phyloP scores from a whole-genome alignment of 208 protist species.

The Angomonas deanei region DNA sequence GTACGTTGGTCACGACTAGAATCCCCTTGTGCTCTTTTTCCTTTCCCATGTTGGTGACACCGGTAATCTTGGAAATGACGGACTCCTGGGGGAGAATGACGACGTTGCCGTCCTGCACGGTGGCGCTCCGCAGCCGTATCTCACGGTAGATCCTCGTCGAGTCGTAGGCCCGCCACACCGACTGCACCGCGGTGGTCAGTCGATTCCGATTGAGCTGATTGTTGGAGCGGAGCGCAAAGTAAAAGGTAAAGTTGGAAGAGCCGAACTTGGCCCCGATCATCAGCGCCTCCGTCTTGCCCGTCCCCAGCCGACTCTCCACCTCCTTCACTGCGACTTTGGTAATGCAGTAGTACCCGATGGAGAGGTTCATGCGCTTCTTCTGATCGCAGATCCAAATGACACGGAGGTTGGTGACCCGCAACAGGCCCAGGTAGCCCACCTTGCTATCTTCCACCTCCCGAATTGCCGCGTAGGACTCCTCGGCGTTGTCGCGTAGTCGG shows the following conservation, averaged over 20 bases:
- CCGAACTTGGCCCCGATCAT: slow-evolving; percentile 85
- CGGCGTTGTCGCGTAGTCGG: slow-evolving; percentile 54
- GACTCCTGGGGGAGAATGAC: slow-evolving; percentile 83
- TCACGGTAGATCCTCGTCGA: slow-evolving; percentile 92
- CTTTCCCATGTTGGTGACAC: slow-evolving; percentile 91
- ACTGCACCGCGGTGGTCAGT: slow-evolving; percentile 20
- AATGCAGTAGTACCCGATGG: slow-evolving; percentile 90
- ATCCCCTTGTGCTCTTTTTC: slow-evolving; percentile 89
- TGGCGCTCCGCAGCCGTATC: slow-evolving; percentile 88
- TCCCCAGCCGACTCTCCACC: slow-evolving; percentile 56
- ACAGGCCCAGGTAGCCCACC: slow-evolving; percentile 82
- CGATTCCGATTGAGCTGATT: slow-evolving; percentile 3
- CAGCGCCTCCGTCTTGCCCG: slow-evolving; percentile 23
- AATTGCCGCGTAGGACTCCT: slow-evolving; percentile 79
- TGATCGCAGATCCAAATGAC: slow-evolving; percentile 85
- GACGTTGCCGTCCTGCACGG: slow-evolving; percentile 85
- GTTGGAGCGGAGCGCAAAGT: slow-evolving; percentile 73
- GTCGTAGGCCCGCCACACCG: slow-evolving; percentile 91
- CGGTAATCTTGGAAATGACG: slow-evolving; percentile 71
- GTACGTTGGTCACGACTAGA: slow-evolving; percentile 93
- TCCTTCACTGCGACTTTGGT: slow-evolving; percentile 83
- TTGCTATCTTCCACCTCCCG: slow-evolving; percentile 93
- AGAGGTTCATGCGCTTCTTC: slow-evolving; percentile 74
- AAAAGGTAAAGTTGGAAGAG: slow-evolving; percentile 89
- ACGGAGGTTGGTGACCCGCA: slow-evolving; percentile 95